Percentiles rank a stretch among this genome's conserved stretches.
These are phyloP conservation scores for Crithidia expoeki DNA, from an alignment of 208 protist genomes.

Conservation along the genomic window DNA sequence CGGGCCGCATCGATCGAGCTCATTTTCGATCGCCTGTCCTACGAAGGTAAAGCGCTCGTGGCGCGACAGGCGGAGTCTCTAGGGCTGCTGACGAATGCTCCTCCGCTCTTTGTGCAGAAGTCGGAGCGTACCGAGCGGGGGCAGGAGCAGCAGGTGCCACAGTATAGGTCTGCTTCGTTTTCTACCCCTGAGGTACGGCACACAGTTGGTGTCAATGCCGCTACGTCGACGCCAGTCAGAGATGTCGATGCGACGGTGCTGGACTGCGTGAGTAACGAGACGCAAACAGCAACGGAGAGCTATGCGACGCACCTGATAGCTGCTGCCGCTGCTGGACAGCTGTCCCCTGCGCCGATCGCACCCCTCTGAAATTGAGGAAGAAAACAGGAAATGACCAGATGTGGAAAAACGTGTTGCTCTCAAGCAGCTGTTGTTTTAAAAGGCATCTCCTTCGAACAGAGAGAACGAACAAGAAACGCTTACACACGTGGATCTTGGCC, in stretches of 20 bases:
- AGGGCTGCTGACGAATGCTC: not conserved
- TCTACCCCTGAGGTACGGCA: not conserved
- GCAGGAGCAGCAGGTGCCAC: not conserved
- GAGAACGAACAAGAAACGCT: too few species aligned
- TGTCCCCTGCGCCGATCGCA: not conserved
- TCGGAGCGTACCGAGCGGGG: not conserved
- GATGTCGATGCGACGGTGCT: slow-evolving; percentile 6
- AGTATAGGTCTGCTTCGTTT: not conserved
- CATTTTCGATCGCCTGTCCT: slow-evolving; percentile 11
- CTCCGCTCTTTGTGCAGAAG: not conserved
- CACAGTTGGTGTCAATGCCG: not conserved
- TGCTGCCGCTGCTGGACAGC: not conserved
- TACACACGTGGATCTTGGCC: too few species aligned
- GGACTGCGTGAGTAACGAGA: not conserved
- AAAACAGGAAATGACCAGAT: not conserved
- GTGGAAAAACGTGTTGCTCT: not conserved
- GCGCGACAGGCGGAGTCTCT: slow-evolving; percentile 13
- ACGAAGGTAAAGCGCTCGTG: slow-evolving; percentile 6
- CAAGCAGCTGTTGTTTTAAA: too few species aligned
- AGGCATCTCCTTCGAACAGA: too few species aligned
- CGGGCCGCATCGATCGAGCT: slow-evolving; percentile 7
- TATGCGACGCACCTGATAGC: not conserved
- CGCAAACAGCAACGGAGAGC: not conserved
- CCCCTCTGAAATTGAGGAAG: not conserved
- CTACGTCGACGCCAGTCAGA: not conserved